Conservation (phyloP, 768 basidiomycete species). For the Coprinopsis marcescibilis region DNA sequence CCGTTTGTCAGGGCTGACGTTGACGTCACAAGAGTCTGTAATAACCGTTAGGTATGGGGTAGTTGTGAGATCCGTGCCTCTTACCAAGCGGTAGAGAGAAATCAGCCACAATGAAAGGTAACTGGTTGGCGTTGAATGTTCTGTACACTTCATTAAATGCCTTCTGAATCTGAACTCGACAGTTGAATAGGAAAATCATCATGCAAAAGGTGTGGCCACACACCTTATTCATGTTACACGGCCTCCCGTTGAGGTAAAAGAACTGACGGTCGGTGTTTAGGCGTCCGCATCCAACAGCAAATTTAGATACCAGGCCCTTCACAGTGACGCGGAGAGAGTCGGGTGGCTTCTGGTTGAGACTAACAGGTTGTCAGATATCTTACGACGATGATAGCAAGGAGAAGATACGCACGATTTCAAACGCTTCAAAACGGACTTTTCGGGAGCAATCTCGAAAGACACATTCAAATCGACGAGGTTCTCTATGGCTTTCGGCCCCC, state of each 20-base stretch:
- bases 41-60: background rate
- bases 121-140: conserved; percentile 65
- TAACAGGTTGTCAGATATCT: background rate
- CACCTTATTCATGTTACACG: conserved; percentile 76
- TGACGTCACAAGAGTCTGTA: conserved; percentile 80
- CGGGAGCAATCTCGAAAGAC: conserved; percentile 61
- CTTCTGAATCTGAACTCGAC: conserved; percentile 63
- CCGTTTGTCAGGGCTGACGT: conserved; percentile 96
- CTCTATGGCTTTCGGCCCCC: conserved; percentile 79
- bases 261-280: conserved; percentile 83
- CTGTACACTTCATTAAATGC: conserved; percentile 91
- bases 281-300: conserved; percentile 68
- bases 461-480: conserved; percentile 71
- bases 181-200: background rate
- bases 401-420: conserved; percentile 17
- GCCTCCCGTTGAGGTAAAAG: conserved; percentile 88
- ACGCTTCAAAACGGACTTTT: conserved; percentile 43
- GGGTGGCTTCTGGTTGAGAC: conserved; percentile 19
- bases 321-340: conserved; percentile 43
- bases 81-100: conserved; percentile 74
- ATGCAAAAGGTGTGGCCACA: background rate
- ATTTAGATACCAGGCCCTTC: conserved; percentile 80
- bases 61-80: background rate
- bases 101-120: conserved; percentile 80
- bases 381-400: background rate